A percentile compares a stretch with the other conserved stretches of the same genome.
These are phyloP conservation scores for Salix purpurea DNA, from an alignment of 345 rosid genomes.

Conservation along the genomic window DNA sequence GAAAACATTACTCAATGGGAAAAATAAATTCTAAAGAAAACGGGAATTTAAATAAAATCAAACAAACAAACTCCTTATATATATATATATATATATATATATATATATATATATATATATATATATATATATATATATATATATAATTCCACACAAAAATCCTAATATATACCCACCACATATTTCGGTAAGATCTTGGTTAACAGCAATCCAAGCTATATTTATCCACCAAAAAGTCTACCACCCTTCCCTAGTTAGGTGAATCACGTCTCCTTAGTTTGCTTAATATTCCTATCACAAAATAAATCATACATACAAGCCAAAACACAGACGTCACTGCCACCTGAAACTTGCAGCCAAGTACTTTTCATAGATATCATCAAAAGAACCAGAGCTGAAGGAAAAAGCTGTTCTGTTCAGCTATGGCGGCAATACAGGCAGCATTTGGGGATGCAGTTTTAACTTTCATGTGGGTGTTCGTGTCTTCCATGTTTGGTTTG, in stretches of 20 bases:
- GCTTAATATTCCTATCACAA: not conserved
- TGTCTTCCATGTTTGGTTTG: constrained; percentile 56
- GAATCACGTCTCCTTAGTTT: not conserved
- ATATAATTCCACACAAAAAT: not conserved
- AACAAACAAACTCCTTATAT: not conserved
- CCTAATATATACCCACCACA: not conserved
- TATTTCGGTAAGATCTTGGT: not conserved
- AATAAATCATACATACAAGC: not conserved
- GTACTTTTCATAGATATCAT: not conserved
- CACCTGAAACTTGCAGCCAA: not conserved
- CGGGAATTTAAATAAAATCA: not conserved
- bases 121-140: too few species aligned
- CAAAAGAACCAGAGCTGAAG: not conserved
- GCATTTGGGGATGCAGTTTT: constrained; percentile 62
- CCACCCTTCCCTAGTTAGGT: not conserved
- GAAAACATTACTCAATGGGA: not conserved
- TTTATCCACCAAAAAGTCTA: not conserved
- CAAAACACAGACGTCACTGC: not conserved
- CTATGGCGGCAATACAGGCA: constrained; percentile 58
- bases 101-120: too few species aligned
- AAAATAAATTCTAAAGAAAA: not conserved
- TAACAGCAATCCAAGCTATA: not conserved
- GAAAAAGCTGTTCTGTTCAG: not conserved
- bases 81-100: too few species aligned
- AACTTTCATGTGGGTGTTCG: constrained; percentile 73